Conservation (phyloP, 1,284 basidiomycete genomes). For the Neonothopanus nambi region DNA sequence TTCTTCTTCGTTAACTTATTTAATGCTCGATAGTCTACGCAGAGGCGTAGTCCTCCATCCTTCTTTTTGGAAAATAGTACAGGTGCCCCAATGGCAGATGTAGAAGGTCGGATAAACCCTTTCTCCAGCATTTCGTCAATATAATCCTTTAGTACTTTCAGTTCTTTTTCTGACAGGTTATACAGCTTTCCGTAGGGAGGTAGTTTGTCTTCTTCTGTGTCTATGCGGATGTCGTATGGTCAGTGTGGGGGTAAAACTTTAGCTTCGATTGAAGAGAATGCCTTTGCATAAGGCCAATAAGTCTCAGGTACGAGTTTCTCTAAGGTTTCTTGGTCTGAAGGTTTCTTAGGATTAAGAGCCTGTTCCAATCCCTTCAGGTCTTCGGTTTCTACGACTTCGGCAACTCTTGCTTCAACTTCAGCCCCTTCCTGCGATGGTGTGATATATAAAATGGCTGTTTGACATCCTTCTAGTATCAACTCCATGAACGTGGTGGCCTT, state of each 20-base stretch:
- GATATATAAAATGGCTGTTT: not conserved
- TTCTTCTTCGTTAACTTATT: not conserved
- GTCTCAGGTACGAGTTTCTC: not conserved
- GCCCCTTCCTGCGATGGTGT: not conserved
- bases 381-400: not conserved
- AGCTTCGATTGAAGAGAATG: slow-evolving; percentile 2
- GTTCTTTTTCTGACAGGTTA: too few species aligned
- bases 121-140: too few species aligned
- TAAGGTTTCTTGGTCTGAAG: not conserved
- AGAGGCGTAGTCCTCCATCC: not conserved
- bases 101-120: too few species aligned
- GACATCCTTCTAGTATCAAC: too few species aligned
- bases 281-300: not conserved
- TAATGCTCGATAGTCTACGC: slow-evolving; percentile 1
- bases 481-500: not conserved
- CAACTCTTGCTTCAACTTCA: not conserved
- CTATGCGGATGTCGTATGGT: too few species aligned
- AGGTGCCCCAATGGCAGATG: too few species aligned
- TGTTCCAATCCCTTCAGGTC: not conserved
- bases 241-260: too few species aligned
- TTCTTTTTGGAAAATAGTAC: too few species aligned
- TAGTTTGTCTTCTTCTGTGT: too few species aligned
- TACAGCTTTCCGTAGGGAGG: too few species aligned
- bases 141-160: too few species aligned
- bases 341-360: too few species aligned